phyloP scores from a whole-genome alignment of 805 yeast species.

The Vanderwaltozyma verrucispora region DNA sequence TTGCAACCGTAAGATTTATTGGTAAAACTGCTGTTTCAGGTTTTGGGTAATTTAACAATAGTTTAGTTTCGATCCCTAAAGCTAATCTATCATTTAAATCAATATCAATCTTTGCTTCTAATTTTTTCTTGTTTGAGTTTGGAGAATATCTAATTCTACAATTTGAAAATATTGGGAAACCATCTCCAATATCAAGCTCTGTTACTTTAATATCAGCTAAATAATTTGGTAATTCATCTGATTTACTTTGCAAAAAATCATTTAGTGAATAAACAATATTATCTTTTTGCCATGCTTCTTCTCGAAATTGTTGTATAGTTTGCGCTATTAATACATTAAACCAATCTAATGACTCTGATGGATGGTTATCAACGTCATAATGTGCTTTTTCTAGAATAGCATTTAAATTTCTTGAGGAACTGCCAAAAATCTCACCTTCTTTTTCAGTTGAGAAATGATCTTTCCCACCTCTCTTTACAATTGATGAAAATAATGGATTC shows the following conservation, averaged over 20 bases:
- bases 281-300: constrained; percentile 80
- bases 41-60: constrained; percentile 72
- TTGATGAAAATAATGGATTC: constrained; percentile 11
- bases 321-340: constrained; percentile 91
- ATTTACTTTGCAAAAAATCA: constrained; percentile 41
- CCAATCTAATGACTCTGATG: constrained; percentile 93
- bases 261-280: constrained; percentile 74
- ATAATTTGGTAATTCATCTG: constrained; percentile 66
- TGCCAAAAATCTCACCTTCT: constrained; percentile 14
- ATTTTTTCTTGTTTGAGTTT: constrained; percentile 34
- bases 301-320: constrained; percentile 71
- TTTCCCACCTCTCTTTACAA: constrained; percentile 26
- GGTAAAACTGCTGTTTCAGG: constrained; percentile 84
- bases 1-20: constrained; percentile 70
- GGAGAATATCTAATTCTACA: constrained; percentile 66
- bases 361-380: constrained; percentile 80
- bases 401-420: constrained; percentile 22
- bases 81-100: constrained; percentile 82
- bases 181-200: constrained; percentile 86
- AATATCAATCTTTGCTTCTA: constrained; percentile 86
- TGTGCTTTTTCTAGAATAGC: constrained; percentile 80
- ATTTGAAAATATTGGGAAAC: constrained; percentile 89
- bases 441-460: constrained; percentile 11
- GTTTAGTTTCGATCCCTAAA: constrained; percentile 70
- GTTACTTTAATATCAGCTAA: constrained; percentile 68